Evolutionary conservation across 768 basidiomycete species (phyloP).

Genomic region (Panaeolus cyanescens): DNA sequence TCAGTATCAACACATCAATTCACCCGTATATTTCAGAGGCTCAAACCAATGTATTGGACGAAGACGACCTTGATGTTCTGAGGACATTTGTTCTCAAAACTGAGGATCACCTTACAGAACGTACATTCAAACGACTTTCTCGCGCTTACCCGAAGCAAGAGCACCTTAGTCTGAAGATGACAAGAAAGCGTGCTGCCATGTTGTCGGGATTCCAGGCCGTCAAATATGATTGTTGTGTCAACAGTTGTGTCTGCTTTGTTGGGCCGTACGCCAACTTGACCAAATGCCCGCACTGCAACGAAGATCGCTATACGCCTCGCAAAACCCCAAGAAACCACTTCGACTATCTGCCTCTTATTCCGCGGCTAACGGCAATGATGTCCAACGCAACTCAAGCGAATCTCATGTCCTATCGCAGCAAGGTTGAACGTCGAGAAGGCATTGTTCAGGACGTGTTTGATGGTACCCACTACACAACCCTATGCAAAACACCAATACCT

Average conservation of each 20-base stretch:
- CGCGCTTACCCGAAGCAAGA: neutral
- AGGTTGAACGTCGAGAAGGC: constrained; percentile 18
- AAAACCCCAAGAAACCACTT: constrained; percentile 27
- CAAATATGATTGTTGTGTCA: neutral
- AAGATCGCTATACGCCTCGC: constrained; percentile 6
- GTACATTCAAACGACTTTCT: constrained; percentile 9
- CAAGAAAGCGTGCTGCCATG: neutral
- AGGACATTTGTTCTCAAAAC: neutral
- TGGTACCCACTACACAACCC: constrained; percentile 26
- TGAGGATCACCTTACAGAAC: neutral
- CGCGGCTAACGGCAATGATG: constrained; percentile 22
- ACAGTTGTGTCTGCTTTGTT: constrained; percentile 10
- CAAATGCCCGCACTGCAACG: constrained; percentile 17
- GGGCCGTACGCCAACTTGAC: constrained; percentile 22
- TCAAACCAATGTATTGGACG: too few relatives aligned
- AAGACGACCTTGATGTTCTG: neutral
- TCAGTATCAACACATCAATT: too few relatives aligned
- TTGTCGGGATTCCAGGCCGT: constrained; percentile 1
- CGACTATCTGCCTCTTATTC: constrained; percentile 34
- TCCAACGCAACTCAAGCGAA: constrained; percentile 17
- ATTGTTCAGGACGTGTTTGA: constrained; percentile 38
- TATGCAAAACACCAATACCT: constrained; percentile 21
- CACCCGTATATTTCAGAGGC: too few relatives aligned
- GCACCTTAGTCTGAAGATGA: neutral
- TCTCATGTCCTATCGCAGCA: constrained; percentile 24